Evolutionary conservation across 2,329 filamentous ascomycete genomes (phyloP).

Genomic region (Thyridium curvatum): DNA sequence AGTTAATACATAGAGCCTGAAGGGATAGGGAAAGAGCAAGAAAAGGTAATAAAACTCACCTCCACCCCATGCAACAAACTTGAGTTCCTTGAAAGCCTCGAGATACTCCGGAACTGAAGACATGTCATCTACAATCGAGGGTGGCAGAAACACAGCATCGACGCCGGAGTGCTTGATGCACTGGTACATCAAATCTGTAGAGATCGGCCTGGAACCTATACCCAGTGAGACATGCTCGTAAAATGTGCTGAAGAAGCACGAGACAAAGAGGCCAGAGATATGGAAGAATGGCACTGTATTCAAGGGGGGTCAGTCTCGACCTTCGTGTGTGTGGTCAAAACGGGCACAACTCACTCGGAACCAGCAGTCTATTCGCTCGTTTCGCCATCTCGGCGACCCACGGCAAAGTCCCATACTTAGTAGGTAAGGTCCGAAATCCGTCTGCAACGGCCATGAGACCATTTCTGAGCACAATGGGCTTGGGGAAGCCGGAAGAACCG

Average conservation of each 20-base stretch:
- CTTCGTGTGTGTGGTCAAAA: not conserved
- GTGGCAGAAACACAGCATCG: conserved; percentile 19
- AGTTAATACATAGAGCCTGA: no score
- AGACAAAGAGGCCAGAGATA: conserved; percentile 17
- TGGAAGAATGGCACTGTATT: conserved; percentile 23
- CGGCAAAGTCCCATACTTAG: not conserved
- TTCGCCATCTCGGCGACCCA: not conserved
- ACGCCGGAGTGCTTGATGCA: conserved; percentile 15
- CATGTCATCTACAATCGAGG: conserved; percentile 32
- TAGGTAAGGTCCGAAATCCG: no score
- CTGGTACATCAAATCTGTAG: conserved; percentile 18
- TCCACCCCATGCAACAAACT: conserved; percentile 24
- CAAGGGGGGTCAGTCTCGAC: conserved; percentile 1
- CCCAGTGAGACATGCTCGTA: conserved; percentile 17
- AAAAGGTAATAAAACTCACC: no score
- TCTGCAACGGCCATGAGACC: not conserved
- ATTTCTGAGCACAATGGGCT: conserved; percentile 21
- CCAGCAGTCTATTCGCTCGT: no score
- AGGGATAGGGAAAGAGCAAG: no score
- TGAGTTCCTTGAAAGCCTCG: conserved; percentile 19
- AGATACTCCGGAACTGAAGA: conserved; percentile 19
- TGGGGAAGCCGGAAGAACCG: conserved; percentile 32
- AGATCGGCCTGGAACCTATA: conserved; percentile 19
- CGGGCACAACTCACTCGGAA: no score
- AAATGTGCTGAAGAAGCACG: conserved; percentile 14